phyloP scores from a whole-genome alignment of 768 basidiomycete species.

The Suillus bovinus region DNA sequence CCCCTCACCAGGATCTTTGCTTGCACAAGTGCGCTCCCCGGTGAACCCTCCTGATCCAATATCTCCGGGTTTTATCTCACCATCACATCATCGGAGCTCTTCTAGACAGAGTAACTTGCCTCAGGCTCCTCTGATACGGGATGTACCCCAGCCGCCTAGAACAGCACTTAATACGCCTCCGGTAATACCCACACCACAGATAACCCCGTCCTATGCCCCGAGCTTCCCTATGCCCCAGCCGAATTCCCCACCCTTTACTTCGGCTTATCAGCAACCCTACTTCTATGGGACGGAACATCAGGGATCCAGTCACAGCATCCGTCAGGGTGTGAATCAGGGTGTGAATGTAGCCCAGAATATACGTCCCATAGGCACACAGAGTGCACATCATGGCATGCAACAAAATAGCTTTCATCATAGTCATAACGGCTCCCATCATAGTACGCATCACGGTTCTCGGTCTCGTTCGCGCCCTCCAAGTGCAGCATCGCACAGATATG shows the following conservation, averaged over 20 bases:
- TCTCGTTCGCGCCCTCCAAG: constrained; percentile 31
- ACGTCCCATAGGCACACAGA: constrained; percentile 4
- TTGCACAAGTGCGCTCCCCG: constrained; percentile 12
- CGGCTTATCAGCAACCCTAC: background rate
- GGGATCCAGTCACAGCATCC: constrained; percentile 16
- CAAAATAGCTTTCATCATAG: constrained; percentile 7
- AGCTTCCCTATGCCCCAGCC: constrained; percentile 7
- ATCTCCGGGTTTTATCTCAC: constrained; percentile 19
- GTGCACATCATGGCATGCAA: constrained; percentile 7
- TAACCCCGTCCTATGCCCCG: background rate
- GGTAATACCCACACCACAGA: constrained; percentile 18
- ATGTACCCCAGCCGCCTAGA: constrained; percentile 23
- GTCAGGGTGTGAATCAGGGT: constrained; percentile 17
- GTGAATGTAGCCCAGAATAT: constrained; percentile 18
- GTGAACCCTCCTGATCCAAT: constrained; percentile 17
- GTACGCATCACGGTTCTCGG: constrained; percentile 16
- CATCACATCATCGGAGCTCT: constrained; percentile 17
- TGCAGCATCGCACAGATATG: constrained; percentile 32
- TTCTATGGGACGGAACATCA: constrained; percentile 21
- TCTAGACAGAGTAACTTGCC: constrained; percentile 22
- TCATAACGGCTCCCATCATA: constrained; percentile 21
- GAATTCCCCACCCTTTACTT: constrained; percentile 2
- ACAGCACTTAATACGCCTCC: constrained; percentile 16
- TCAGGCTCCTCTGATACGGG: constrained; percentile 20
- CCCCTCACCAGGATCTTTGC: constrained; percentile 13